Evolutionary conservation across 176 grass and related monocot species (phyloP), one percentile per base, ranked within the genome.

Genomic region (Carex cristatella): DNA sequence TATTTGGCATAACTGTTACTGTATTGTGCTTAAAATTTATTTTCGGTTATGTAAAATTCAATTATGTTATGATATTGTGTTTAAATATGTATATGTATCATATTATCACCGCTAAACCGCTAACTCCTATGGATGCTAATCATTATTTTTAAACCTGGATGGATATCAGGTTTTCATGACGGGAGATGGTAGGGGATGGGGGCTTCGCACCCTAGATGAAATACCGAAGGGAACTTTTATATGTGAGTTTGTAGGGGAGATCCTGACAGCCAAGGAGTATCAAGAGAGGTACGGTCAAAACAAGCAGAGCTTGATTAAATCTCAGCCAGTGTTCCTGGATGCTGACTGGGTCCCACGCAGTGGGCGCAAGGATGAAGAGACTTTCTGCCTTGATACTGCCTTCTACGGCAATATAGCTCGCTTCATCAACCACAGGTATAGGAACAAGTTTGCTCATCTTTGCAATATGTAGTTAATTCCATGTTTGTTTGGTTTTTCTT

Each of bases 171-270:
- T 94, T 44, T 97, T 94, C 86, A 86, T 92, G 79, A 97, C 85
- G 40, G 16, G 65, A 10, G 85, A 94, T 65, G 86, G 88, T 58
- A 97, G 90, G 79, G 94, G 94, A 57, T 97, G 94, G 92, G 94
- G 94, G 33, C 51, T 94, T 16, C 71, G 85, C 0, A 85, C 90
- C 6, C 64, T 91, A 69, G 92, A 97, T 30, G 90, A 92, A 62
- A 78, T 97, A 78, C 92, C 94, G 56, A 94, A 89, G 91, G 94
- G 94, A 54, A 57, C 90, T 46, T 94, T 97, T 88, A 86, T 97
- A 7, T 94, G 92, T 51, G 92, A 94, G 72, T 97, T 88, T 87
- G 92, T 81, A 75, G 94, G 94, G 33, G 94, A 94, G 83, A 35
- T 94, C 54, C 79, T 97, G 60, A 92, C 94, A 83, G 93, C 61